Conservation (phyloP, 192 early-diverging fungal species). For the Entomortierella chlamydospora region DNA sequence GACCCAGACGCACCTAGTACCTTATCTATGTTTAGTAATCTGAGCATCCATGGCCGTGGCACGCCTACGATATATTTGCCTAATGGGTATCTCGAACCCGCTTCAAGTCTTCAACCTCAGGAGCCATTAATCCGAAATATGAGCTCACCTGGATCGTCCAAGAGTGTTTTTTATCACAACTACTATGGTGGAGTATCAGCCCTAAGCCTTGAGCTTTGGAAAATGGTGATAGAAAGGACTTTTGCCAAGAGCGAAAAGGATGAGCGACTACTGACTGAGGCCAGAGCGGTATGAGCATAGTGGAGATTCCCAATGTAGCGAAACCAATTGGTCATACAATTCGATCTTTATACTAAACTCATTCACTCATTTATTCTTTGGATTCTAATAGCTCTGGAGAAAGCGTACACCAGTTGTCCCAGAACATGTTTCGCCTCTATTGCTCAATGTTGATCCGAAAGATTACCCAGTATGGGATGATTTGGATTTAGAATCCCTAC, state of each 20-base stretch:
- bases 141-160: constrained; percentile 29
- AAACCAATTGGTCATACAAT: too few relatives aligned
- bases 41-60: constrained; percentile 34
- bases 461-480: constrained; percentile 64
- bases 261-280: constrained; percentile 63
- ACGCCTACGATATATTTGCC: constrained; percentile 43
- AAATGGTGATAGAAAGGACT: constrained; percentile 56
- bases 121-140: constrained; percentile 43
- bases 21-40: constrained; percentile 29
- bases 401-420: constrained; percentile 59
- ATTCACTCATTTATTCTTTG: constrained; percentile 5
- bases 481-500: constrained; percentile 64
- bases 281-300: constrained; percentile 61
- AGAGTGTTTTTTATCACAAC: constrained; percentile 33
- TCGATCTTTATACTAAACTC: background rate
- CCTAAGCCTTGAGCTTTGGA: constrained; percentile 64
- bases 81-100: constrained; percentile 26
- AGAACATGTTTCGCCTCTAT: constrained; percentile 39
- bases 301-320: too few relatives aligned
- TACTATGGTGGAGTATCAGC: constrained; percentile 44
- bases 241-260: constrained; percentile 70
- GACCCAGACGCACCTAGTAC: constrained; percentile 17
- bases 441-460: constrained; percentile 30
- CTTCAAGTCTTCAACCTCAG: constrained; percentile 30
- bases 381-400: constrained; percentile 54